Evolutionary conservation across 2,329 filamentous ascomycete species (phyloP).

Genomic region (Cercospora sp.): DNA sequence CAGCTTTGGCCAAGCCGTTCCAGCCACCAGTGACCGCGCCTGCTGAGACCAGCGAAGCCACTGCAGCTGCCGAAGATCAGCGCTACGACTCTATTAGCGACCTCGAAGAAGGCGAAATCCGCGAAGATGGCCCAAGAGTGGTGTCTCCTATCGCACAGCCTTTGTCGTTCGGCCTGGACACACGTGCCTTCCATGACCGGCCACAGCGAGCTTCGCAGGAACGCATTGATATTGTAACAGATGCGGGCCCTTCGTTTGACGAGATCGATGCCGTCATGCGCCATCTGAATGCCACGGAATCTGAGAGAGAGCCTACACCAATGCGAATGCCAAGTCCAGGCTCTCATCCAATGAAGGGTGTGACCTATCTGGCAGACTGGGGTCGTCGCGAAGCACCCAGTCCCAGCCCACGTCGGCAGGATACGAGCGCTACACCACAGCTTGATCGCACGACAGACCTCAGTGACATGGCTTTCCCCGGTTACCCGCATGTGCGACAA

Average conservation of each 20-base stretch:
- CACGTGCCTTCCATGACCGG: constrained; percentile 8
- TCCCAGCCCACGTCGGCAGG: constrained; percentile 57
- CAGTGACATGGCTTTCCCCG: constrained; percentile 46
- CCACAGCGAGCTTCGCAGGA: constrained; percentile 17
- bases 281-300: constrained; percentile 72
- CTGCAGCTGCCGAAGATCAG: constrained; percentile 14
- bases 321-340: constrained; percentile 30
- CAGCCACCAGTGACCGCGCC: constrained; percentile 40
- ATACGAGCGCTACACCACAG: constrained; percentile 16
- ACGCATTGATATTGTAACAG: constrained; percentile 26
- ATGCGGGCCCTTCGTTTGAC: constrained; percentile 60
- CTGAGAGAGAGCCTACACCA: constrained; percentile 54
- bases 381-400: constrained; percentile 69
- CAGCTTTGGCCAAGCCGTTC: constrained; percentile 71
- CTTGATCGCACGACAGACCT: constrained; percentile 11
- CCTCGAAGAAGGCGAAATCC: constrained; percentile 39
- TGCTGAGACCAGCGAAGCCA: background rate
- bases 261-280: constrained; percentile 94
- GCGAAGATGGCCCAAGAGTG: constrained; percentile 26
- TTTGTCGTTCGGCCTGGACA: constrained; percentile 9
- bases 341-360: constrained; percentile 33
- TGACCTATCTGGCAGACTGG: constrained; percentile 38
- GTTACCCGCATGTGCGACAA: constrained; percentile 53
- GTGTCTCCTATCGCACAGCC: constrained; percentile 21
- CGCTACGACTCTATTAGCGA: constrained; percentile 34